phyloP scores from a whole-genome alignment of 192 early-diverging fungal species.

The Rhizophagus prolifer region DNA sequence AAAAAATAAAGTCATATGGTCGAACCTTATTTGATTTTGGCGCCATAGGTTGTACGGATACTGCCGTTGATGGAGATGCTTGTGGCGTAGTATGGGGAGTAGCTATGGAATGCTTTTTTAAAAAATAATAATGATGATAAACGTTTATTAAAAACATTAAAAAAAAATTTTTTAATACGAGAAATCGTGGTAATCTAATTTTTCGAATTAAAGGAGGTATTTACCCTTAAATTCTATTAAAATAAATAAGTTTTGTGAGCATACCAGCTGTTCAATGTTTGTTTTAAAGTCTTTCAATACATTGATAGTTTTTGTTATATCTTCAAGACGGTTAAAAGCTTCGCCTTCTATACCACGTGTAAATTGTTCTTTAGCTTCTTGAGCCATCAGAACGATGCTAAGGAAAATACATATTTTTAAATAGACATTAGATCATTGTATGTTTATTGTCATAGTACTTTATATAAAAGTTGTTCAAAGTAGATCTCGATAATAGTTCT shows the following conservation, averaged over 20 bases:
- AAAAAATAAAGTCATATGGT: background rate
- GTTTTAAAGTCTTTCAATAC: constrained; percentile 31
- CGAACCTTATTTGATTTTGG: background rate
- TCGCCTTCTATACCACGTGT: constrained; percentile 20
- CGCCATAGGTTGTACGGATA: background rate
- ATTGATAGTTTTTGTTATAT: constrained; percentile 22
- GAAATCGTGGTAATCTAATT: background rate
- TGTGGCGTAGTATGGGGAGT: background rate
- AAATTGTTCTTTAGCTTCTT: constrained; percentile 29
- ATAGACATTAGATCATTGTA: background rate
- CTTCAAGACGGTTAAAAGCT: constrained; percentile 31
- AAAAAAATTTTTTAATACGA: background rate
- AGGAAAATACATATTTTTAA: background rate
- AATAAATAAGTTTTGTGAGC: background rate
- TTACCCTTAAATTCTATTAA: constrained; percentile 19
- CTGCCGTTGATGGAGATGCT: background rate
- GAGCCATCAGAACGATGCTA: constrained; percentile 26
- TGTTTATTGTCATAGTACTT: background rate
- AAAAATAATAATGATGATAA: background rate
- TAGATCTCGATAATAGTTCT: background rate
- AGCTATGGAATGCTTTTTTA: background rate
- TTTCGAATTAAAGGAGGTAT: background rate
- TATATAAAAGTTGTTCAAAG: background rate
- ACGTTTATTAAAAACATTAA: background rate
- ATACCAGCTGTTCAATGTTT: constrained; percentile 16